Conservation (phyloP, 2,329 filamentous ascomycete species). For the Chalara sp. region DNA sequence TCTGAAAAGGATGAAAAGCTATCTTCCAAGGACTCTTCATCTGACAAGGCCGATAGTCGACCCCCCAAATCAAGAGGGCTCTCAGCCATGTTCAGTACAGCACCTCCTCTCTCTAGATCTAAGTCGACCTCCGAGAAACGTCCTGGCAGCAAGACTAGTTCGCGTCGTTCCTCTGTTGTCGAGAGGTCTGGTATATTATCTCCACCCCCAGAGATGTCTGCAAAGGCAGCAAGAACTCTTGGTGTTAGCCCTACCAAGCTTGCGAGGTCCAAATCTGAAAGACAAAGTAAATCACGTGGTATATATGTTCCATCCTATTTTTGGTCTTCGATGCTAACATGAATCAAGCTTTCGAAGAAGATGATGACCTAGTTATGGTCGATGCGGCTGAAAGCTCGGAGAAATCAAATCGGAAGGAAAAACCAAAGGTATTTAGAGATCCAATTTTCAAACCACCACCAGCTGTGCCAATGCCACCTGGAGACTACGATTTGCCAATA, state of each 20-base stretch:
- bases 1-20: slow-evolving; percentile 56
- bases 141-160: slow-evolving; percentile 48
- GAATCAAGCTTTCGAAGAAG: slow-evolving; percentile 28
- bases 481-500: slow-evolving; percentile 20
- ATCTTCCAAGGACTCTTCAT: slow-evolving; percentile 63
- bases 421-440: slow-evolving; percentile 34
- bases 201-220: slow-evolving; percentile 60
- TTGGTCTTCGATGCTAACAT: not conserved
- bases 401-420: slow-evolving; percentile 35
- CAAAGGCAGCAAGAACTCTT: slow-evolving; percentile 76
- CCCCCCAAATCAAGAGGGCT: slow-evolving; percentile 38
- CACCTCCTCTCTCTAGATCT: slow-evolving; percentile 60
- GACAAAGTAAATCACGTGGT: slow-evolving; percentile 40
- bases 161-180: slow-evolving; percentile 64
- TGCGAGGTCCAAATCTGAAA: slow-evolving; percentile 38
- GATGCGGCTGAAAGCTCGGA: slow-evolving; percentile 38
- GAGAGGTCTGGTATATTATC: slow-evolving; percentile 54
- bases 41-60: slow-evolving; percentile 43
- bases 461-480: slow-evolving; percentile 25
- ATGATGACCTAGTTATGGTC: slow-evolving; percentile 46
- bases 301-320: slow-evolving; percentile 10
- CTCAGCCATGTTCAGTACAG: slow-evolving; percentile 61
- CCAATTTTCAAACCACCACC: slow-evolving; percentile 20
- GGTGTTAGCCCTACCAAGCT: slow-evolving; percentile 44
- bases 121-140: slow-evolving; percentile 63